Conservation (phyloP, 306 rosid species). For the Medicago lupulina region DNA sequence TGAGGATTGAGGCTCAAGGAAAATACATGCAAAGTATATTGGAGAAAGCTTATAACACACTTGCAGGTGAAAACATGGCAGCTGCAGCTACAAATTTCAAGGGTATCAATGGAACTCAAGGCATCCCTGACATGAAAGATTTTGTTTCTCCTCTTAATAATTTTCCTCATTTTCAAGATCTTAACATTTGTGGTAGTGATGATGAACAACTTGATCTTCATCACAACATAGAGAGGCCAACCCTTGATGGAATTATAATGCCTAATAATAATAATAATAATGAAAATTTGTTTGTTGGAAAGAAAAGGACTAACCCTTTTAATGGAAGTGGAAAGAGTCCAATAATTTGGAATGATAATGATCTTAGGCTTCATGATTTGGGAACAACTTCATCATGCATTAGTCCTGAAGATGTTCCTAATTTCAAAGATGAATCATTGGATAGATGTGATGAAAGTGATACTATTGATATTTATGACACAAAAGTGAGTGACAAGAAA, state of each 20-base stretch:
- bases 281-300: constrained; percentile 58
- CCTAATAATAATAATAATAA: constrained; percentile 39
- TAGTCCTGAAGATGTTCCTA: constrained; percentile 47
- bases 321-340: constrained; percentile 87
- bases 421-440: constrained; percentile 61
- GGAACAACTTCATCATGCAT: constrained; percentile 76
- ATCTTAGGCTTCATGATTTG: constrained; percentile 56
- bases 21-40: constrained; percentile 98
- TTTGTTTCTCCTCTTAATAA: constrained; percentile 62
- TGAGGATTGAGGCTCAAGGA: constrained; percentile 98
- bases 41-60: constrained; percentile 97
- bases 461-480: constrained; percentile 28
- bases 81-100: constrained; percentile 58
- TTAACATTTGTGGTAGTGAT: constrained; percentile 69
- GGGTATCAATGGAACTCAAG: constrained; percentile 51
- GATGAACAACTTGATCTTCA: constrained; percentile 38
- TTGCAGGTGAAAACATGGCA: constrained; percentile 87
- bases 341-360: constrained; percentile 78
- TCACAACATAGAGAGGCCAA: not conserved
- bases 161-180: constrained; percentile 88
- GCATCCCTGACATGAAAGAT: constrained; percentile 61
- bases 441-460: constrained; percentile 59
- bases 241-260: constrained; percentile 55
- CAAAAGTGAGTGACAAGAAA: constrained; percentile 54
- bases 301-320: constrained; percentile 68